phyloP scores from a whole-genome alignment of 2,329 filamentous ascomycete species.

The Geosmithia flava region DNA sequence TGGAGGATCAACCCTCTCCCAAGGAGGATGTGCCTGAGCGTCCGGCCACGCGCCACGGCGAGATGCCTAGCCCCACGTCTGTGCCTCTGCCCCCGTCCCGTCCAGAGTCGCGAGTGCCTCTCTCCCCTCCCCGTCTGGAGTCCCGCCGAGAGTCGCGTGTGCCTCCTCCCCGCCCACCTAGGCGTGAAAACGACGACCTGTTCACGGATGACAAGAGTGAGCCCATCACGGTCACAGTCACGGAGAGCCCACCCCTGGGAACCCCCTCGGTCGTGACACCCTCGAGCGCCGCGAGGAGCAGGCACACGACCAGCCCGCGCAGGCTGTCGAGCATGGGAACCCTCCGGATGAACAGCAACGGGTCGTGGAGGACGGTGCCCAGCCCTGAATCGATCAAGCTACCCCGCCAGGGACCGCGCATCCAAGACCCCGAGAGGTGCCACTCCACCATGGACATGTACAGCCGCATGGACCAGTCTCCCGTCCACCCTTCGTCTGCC shows the following conservation, averaged over 20 bases:
- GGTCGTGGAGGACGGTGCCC: slow-evolving; percentile 5
- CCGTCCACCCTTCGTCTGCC: not conserved
- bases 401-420: not conserved
- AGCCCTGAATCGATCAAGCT: not conserved
- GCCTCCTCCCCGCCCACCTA: too few species aligned
- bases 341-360: slow-evolving; percentile 10
- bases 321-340: slow-evolving; percentile 17
- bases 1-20: slow-evolving; percentile 40
- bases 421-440: slow-evolving; percentile 10
- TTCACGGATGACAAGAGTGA: not conserved
- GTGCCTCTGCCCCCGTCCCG: not conserved
- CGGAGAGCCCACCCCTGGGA: not conserved
- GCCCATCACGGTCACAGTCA: not conserved
- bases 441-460: slow-evolving; percentile 20
- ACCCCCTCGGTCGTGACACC: too few species aligned
- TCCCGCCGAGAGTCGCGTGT: not conserved
- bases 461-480: slow-evolving; percentile 5
- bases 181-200: not conserved
- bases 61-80: not conserved
- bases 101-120: not conserved
- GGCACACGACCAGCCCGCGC: slow-evolving; percentile 10
- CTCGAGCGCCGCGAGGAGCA: not conserved
- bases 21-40: slow-evolving; percentile 12
- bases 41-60: slow-evolving; percentile 13
- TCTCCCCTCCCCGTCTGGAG: too few species aligned